A percentile compares a stretch with the other conserved stretches of the same genome.
Conservation (phyloP, 495 filamentous ascomycete species). For the Gamarada debralockiae region DNA sequence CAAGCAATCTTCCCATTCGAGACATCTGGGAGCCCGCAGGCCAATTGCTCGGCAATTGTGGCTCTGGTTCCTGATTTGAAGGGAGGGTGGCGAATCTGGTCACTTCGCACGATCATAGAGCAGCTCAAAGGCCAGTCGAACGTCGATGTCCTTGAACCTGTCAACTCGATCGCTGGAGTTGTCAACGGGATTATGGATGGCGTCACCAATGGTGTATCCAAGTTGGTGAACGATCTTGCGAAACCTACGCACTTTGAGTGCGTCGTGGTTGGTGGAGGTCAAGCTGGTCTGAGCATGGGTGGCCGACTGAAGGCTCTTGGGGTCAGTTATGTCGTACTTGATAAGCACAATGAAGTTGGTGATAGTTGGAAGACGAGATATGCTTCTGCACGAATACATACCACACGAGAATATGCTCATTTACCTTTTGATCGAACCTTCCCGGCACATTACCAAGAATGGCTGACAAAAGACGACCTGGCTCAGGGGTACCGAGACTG, state of each 20-base stretch:
- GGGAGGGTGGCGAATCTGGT: slow-evolving; percentile 12
- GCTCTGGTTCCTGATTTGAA: neutral
- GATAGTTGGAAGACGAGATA: slow-evolving; percentile 18
- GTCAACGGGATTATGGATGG: neutral
- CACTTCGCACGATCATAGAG: slow-evolving; percentile 16
- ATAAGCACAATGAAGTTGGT: slow-evolving; percentile 10
- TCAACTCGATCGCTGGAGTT: neutral
- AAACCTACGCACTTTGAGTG: slow-evolving; percentile 6
- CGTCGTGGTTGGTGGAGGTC: slow-evolving; percentile 13
- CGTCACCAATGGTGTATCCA: too few relatives aligned
- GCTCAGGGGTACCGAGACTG: neutral
- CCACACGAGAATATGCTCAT: slow-evolving; percentile 28
- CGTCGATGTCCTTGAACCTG: slow-evolving; percentile 7
- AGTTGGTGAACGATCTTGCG: neutral
- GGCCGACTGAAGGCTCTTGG: slow-evolving; percentile 12
- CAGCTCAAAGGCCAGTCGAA: slow-evolving; percentile 2
- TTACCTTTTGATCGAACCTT: slow-evolving; percentile 34
- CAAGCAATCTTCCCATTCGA: slow-evolving; percentile 9
- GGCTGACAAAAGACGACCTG: slow-evolving; percentile 17
- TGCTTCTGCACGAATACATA: slow-evolving; percentile 28
- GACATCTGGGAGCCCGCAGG: slow-evolving; percentile 2
- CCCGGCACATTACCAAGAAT: slow-evolving; percentile 25
- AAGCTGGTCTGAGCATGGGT: slow-evolving; percentile 11
- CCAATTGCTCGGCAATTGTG: neutral
- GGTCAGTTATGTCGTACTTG: slow-evolving; percentile 14